Evolutionary conservation across 2,329 filamentous ascomycete genomes (phyloP), one percentile per base, ranked within the genome.

Genomic region (Seiridium unicorne): DNA sequence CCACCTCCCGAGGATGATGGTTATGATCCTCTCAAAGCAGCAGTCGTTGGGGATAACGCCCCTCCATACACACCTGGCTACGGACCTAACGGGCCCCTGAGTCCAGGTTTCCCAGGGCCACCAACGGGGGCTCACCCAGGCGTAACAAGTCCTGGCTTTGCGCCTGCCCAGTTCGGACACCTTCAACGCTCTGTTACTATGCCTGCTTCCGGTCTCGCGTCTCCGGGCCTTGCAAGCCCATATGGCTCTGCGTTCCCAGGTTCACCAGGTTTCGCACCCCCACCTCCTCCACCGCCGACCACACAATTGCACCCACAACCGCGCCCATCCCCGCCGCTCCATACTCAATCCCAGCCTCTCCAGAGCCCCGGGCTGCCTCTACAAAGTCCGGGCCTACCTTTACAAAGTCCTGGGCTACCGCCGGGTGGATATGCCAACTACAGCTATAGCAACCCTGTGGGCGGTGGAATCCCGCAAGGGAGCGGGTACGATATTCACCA

Each of bases 1-100:
- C 90, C 85, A 3, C 85, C 91, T 3, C 89, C 89, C 3, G 84
- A 88, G 40, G 90, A 93, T 66, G 85, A 81, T 44, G 84, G 80
- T 10, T 76, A 80, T 3, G 84, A 87, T 65, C 86, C 85, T 3
- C 74, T 89, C 31, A 81, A 82, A 4, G 82, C 84, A 55, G 84
- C 84, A 10, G 79, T 88, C 2, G 80, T 78, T 65, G 70, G 82
- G 31, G 80, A 81, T 8, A 86, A 84, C 66, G 81, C 80, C 0
- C 80, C 80, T 0, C 81, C 81, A 1, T 79, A 83, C 57, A 78
- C 80, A 0, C 81, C 82, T 1, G 76, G 76, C 36, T 74, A 72
- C 1, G 77, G 79, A 11, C 55, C 55, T 3, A 78, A 81, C 34
- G 76, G 76, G 0, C 76, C 77, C 1, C 69, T 77, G n/a, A 77